These are phyloP conservation scores for Microbotryum lychnidis-dioicae DNA, from an alignment of 1,284 basidiomycete genomes.

Conservation along the genomic window DNA sequence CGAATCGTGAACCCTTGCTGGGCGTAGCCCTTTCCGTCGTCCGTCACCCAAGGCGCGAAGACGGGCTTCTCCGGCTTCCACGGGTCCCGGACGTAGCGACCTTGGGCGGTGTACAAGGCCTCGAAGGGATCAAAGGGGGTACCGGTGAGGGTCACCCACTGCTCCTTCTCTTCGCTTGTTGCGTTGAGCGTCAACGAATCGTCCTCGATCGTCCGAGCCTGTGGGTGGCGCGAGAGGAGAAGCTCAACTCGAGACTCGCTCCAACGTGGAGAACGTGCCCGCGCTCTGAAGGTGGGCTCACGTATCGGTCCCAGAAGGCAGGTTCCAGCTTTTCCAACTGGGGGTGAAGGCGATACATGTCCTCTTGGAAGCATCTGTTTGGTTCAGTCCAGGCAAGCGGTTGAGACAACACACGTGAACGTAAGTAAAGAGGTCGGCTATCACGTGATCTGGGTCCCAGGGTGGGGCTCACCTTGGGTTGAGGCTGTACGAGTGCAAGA, in stretches of 20 bases:
- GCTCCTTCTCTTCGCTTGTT: background rate
- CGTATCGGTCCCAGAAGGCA: background rate
- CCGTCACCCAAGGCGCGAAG: background rate
- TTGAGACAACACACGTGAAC: background rate
- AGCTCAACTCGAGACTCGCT: background rate
- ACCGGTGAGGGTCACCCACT: background rate
- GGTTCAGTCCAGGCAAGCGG: background rate
- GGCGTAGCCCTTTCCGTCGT: background rate
- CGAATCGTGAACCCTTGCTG: background rate
- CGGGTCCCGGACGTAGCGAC: background rate
- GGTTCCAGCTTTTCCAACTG: background rate
- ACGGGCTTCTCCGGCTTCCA: background rate
- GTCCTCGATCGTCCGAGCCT: background rate
- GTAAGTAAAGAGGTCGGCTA: background rate
- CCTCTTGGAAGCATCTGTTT: background rate
- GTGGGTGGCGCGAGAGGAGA: background rate
- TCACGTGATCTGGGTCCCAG: background rate
- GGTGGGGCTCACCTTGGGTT: slow-evolving; percentile 1
- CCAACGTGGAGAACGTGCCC: background rate
- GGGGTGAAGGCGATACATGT: background rate
- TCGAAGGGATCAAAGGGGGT: background rate
- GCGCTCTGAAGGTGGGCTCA: background rate
- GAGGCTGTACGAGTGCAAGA: background rate
- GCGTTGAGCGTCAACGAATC: background rate
- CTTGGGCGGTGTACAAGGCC: slow-evolving; percentile 1